Conservation (phyloP, 1,284 basidiomycete genomes). For the Sanghuangporus weigelae region DNA sequence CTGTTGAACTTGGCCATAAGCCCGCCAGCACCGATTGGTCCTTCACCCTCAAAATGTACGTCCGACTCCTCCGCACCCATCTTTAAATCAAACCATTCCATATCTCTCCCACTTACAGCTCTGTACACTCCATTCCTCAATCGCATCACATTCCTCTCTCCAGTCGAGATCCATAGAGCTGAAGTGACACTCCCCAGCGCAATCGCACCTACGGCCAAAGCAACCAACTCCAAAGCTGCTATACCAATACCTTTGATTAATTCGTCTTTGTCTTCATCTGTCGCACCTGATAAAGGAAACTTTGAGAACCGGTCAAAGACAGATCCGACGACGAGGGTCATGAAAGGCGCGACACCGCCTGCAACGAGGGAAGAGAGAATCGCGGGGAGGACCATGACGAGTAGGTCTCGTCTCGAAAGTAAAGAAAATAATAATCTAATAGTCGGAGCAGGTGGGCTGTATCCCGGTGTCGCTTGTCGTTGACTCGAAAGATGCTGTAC, state of each 20-base stretch:
- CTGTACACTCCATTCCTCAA: constrained; percentile 69
- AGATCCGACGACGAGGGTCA: constrained; percentile 87
- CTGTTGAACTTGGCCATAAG: constrained; percentile 92
- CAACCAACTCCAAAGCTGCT: constrained; percentile 66
- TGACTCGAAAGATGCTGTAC: not conserved
- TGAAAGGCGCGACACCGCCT: constrained; percentile 84
- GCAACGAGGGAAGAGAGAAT: constrained; percentile 60
- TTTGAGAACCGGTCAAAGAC: constrained; percentile 76
- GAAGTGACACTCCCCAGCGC: constrained; percentile 72
- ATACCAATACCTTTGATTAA: constrained; percentile 58
- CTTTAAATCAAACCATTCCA: constrained; percentile 86
- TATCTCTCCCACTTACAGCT: constrained; percentile 65
- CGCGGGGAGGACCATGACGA: constrained; percentile 69
- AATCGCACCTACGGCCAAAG: constrained; percentile 66
- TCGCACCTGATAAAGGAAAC: constrained; percentile 36
- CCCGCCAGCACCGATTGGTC: constrained; percentile 79
- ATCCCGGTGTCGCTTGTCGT: not conserved
- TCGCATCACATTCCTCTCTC: constrained; percentile 73
- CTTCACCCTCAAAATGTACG: constrained; percentile 18
- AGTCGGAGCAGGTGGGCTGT: constrained; percentile 32
- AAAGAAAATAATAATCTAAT: constrained; percentile 64
- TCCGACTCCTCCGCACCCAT: constrained; percentile 62
- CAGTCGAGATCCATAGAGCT: constrained; percentile 83
- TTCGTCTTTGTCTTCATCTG: constrained; percentile 36
- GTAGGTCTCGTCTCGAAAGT: constrained; percentile 48